A percentile compares a stretch with the other conserved stretches of the same genome.
These are phyloP conservation scores for Colletotrichum eremochloae DNA, from an alignment of 2,329 filamentous ascomycete genomes.

Conservation along the genomic window DNA sequence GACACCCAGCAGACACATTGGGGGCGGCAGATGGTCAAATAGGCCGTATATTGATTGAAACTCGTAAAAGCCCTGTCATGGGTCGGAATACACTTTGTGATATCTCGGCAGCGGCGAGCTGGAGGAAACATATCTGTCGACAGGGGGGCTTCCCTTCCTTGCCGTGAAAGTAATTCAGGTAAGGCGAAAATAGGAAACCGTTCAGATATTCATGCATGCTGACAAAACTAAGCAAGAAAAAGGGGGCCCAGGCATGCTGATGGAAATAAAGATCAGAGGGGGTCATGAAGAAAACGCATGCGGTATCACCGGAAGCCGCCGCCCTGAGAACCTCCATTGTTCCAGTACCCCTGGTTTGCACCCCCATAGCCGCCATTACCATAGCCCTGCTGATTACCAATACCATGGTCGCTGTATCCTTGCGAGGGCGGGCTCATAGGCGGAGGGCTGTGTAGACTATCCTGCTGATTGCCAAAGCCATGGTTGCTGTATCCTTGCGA, in stretches of 20 bases:
- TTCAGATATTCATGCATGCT: constrained; percentile 26
- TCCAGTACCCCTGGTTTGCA: constrained; percentile 38
- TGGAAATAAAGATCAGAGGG: constrained; percentile 7
- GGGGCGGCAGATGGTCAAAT: constrained; percentile 1
- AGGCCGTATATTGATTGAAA: constrained; percentile 25
- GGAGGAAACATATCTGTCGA: constrained; percentile 12
- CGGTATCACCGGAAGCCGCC: constrained; percentile 33
- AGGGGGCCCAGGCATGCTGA: neutral
- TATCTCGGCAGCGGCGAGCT: constrained; percentile 29
- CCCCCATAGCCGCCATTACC: constrained; percentile 27
- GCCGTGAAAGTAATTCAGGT: constrained; percentile 13
- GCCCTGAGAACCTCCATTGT: constrained; percentile 33
- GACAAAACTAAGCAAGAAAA: neutral
- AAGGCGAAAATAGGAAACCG: constrained; percentile 17
- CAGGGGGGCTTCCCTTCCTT: neutral
- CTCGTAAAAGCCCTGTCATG: constrained; percentile 11
- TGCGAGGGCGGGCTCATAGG: constrained; percentile 36
- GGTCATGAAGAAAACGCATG: neutral
- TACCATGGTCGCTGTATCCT: constrained; percentile 32
- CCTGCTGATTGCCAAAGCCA: constrained; percentile 33
- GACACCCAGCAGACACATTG: neutral
- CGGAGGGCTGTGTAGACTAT: constrained; percentile 27
- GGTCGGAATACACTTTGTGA: constrained; percentile 8
- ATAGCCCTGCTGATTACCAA: constrained; percentile 32
- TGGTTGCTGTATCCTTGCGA: constrained; percentile 29